Conservation (phyloP, 495 filamentous ascomycete species). For the Penicillium steckii region DNA sequence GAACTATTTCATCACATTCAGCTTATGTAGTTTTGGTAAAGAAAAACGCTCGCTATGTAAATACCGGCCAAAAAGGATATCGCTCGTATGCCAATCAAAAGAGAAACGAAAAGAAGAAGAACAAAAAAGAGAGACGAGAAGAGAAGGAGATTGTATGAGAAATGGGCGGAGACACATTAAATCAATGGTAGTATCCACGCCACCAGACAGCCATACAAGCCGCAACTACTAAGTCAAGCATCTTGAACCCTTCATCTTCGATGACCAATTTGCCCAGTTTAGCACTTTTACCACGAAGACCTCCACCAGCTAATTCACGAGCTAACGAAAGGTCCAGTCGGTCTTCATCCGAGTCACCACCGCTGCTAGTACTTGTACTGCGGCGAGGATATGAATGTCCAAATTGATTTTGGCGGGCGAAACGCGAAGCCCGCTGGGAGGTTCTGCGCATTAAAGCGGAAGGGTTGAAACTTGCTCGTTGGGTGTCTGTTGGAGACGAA, state of each 20-base stretch:
- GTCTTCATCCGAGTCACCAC: conserved; percentile 34
- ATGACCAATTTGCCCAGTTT: conserved; percentile 93
- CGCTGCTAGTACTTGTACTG: conserved; percentile 32
- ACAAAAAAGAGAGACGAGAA: not conserved
- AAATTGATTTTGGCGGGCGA: conserved; percentile 22
- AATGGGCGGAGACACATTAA: not conserved
- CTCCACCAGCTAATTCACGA: conserved; percentile 75
- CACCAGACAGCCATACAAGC: conserved; percentile 93
- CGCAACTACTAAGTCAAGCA: conserved; percentile 90
- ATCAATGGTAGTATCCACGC: conserved; percentile 72
- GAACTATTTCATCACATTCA: too few species aligned
- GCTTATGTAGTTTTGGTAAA: too few species aligned
- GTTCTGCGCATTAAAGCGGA: conserved; percentile 16
- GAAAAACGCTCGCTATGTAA: conserved; percentile 2
- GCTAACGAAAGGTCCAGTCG: conserved; percentile 71
- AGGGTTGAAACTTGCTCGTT: conserved; percentile 8
- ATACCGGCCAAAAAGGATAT: not conserved
- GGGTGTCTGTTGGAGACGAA: not conserved
- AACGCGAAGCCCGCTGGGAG: conserved; percentile 17
- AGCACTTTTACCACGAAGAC: conserved; percentile 77
- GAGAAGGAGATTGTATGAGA: not conserved
- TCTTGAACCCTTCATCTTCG: conserved; percentile 87
- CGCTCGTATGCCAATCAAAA: conserved; percentile 1
- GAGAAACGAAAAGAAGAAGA: conserved; percentile 1
- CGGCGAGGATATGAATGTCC: conserved; percentile 7